These are phyloP conservation scores for Cladorrhinum sp. DNA, from an alignment of 2,329 filamentous ascomycete genomes.

Conservation along the genomic window DNA sequence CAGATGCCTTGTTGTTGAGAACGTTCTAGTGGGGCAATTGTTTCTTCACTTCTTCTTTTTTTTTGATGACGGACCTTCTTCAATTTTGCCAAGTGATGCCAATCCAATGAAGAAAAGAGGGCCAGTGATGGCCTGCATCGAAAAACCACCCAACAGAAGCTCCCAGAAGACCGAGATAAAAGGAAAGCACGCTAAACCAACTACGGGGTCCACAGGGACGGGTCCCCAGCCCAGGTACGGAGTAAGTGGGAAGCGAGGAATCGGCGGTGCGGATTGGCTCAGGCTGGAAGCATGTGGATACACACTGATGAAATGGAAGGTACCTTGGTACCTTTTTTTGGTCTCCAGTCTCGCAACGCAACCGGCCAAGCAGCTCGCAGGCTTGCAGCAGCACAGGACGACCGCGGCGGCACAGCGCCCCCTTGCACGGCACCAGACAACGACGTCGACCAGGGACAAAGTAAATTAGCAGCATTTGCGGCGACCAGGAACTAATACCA, in stretches of 20 bases:
- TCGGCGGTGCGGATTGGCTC: conserved; percentile 15
- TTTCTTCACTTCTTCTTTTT: background rate
- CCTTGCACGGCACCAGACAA: conserved; percentile 29
- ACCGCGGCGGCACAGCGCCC: conserved; percentile 23
- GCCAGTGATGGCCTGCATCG: background rate
- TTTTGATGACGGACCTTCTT: background rate
- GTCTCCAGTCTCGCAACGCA: background rate
- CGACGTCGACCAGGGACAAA: conserved; percentile 31
- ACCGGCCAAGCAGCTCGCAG: conserved; percentile 5
- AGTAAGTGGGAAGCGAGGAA: conserved; percentile 12
- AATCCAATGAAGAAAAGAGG: background rate
- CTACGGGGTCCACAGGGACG: background rate
- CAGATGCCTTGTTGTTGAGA: no score
- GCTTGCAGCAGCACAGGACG: conserved; percentile 8
- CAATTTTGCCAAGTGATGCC: background rate
- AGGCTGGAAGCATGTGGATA: conserved; percentile 15
- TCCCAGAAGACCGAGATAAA: conserved; percentile 3
- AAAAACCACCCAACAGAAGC: background rate
- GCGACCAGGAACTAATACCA: conserved; percentile 29
- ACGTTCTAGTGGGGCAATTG: no score
- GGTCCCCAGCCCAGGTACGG: background rate
- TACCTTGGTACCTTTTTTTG: conserved; percentile 9
- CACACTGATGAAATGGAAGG: no score
- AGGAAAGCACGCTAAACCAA: conserved; percentile 13
- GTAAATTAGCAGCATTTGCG: conserved; percentile 32